Conservation (phyloP, 192 early-diverging fungal species). For the Rhizophagus sp. region DNA sequence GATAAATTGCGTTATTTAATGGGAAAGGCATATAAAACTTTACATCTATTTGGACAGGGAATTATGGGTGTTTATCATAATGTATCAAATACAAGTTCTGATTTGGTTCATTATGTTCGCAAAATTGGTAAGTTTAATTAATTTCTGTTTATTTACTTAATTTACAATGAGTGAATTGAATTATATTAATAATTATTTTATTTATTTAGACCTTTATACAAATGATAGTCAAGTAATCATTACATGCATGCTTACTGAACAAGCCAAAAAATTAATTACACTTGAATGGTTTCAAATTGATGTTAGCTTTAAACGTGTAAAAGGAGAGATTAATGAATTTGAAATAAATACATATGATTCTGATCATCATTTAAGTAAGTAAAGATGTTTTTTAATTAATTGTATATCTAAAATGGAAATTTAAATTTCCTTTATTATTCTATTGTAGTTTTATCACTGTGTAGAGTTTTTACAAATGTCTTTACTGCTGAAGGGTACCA, state of each 20-base stretch:
- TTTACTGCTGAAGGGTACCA: background rate
- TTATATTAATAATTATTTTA: background rate
- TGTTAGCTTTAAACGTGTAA: too few species aligned
- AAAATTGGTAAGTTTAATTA: background rate
- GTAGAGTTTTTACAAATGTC: background rate
- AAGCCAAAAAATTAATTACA: too few species aligned
- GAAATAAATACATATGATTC: too few species aligned
- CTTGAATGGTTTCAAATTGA: too few species aligned
- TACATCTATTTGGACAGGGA: background rate
- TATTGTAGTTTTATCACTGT: background rate
- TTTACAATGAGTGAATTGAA: too few species aligned
- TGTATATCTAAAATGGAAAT: too few species aligned
- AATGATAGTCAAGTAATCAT: too few species aligned
- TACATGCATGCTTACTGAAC: too few species aligned
- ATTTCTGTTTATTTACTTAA: too few species aligned
- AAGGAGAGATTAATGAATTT: too few species aligned
- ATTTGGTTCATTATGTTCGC: background rate
- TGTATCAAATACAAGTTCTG: background rate
- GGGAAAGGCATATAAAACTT: background rate
- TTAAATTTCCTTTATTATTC: background rate
- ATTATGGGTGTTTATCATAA: background rate
- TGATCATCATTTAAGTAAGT: too few species aligned
- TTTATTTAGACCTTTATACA: background rate
- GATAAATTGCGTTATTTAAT: background rate
- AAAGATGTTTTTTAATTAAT: too few species aligned